Evolutionary conservation across 2,329 filamentous ascomycete genomes (phyloP).

Genomic region (Colletotrichum sp.): DNA sequence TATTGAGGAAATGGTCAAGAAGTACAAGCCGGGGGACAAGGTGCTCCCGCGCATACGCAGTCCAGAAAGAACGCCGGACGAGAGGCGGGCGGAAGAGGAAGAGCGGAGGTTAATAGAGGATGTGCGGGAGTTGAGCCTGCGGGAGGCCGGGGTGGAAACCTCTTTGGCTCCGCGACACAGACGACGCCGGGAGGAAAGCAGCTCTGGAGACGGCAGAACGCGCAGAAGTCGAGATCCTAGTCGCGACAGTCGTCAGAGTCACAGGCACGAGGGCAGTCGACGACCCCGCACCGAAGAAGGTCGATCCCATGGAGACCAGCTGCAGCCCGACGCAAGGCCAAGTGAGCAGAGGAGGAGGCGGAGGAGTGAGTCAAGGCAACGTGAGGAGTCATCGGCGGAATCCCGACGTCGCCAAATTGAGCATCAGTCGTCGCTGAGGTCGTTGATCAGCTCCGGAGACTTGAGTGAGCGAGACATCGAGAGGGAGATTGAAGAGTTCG

Average conservation of each 20-base stretch:
- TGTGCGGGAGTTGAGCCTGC: conserved; percentile 75
- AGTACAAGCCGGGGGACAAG: conserved; percentile 82
- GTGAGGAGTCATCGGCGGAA: conserved; percentile 39
- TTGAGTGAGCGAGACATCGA: conserved; percentile 81
- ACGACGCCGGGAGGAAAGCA: conserved; percentile 23
- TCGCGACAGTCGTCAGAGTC: conserved; percentile 24
- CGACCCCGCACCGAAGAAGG: conserved; percentile 32
- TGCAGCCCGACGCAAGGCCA: conserved; percentile 40
- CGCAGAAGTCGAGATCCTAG: conserved; percentile 22
- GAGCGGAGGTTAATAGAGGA: conserved; percentile 75
- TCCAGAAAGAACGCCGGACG: conserved; percentile 55
- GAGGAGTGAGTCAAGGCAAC: conserved; percentile 51
- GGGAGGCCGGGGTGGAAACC: conserved; percentile 63
- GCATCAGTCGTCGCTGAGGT: conserved; percentile 88
- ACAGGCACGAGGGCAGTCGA: conserved; percentile 33
- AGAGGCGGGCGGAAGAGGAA: conserved; percentile 64
- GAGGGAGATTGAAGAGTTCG: conserved; percentile 87
- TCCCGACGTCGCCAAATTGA: conserved; percentile 68
- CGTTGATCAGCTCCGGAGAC: conserved; percentile 80
- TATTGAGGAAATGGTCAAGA: conserved; percentile 74
- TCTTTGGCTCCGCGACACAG: conserved; percentile 31
- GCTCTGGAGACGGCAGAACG: conserved; percentile 14
- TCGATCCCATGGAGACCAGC: conserved; percentile 39
- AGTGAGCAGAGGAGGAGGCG: conserved; percentile 39
- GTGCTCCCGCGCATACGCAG: conserved; percentile 70